Evolutionary conservation across 164 flowering plant genomes (phyloP).

Genomic region (Pachysandra terminalis): DNA sequence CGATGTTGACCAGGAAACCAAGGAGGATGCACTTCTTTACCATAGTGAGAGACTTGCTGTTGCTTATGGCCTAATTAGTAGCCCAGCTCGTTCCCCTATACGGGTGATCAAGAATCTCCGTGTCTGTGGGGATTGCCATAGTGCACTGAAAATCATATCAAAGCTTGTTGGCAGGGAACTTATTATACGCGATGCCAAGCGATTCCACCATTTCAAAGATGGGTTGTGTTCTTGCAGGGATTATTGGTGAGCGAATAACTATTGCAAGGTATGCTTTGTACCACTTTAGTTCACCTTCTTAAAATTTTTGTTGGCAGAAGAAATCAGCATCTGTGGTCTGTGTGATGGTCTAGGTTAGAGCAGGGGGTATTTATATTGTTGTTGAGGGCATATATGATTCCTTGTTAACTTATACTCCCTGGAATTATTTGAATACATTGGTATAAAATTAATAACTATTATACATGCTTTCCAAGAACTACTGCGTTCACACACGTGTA

Average conservation of each 20-base stretch:
- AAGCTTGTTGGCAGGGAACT: constrained; percentile 49
- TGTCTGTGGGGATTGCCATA: constrained; percentile 65
- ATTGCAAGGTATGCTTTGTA: neutral
- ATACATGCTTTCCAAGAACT: too few species aligned
- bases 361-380: too few species aligned
- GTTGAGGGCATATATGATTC: too few species aligned
- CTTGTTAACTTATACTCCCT: too few species aligned
- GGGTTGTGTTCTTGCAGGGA: constrained; percentile 53
- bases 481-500: too few species aligned
- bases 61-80: constrained; percentile 45
- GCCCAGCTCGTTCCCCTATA: constrained; percentile 45
- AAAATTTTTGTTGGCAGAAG: too few species aligned
- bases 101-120: constrained; percentile 67
- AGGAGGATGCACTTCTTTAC: constrained; percentile 66
- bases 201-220: constrained; percentile 58
- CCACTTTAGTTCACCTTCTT: too few species aligned
- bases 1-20: constrained; percentile 63
- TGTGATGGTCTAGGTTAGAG: too few species aligned
- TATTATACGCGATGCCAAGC: constrained; percentile 53
- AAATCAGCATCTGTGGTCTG: too few species aligned
- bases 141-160: constrained; percentile 46
- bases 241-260: constrained; percentile 32
- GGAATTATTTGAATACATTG: too few species aligned
- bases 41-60: constrained; percentile 72
- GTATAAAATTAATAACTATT: too few species aligned